phyloP scores from a whole-genome alignment of 257 asterid genomes.

The Anisodus tanguticus region DNA sequence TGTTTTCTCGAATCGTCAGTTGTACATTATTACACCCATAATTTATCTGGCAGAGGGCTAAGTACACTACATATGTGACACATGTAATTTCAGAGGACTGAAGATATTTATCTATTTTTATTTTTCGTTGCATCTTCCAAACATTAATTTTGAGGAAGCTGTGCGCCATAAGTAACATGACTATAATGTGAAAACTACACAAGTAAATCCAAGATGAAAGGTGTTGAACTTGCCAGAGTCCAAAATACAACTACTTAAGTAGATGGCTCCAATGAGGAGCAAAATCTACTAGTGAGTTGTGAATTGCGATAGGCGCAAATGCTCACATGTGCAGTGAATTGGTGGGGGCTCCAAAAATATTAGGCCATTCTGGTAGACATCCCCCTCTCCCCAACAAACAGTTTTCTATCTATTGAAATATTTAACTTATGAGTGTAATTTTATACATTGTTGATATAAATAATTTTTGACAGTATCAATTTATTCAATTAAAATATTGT shows the following conservation, averaged over 20 bases:
- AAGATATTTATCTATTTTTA: background rate
- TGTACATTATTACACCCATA: background rate
- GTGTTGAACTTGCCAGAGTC: background rate
- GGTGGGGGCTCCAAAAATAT: conserved; percentile 33
- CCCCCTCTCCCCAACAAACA: background rate
- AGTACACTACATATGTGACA: background rate
- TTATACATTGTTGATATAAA: too few species aligned
- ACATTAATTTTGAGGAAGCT: conserved; percentile 8
- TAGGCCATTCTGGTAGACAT: conserved; percentile 43
- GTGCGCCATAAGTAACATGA: conserved; percentile 13
- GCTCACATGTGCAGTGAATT: conserved; percentile 38
- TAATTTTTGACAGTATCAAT: too few species aligned
- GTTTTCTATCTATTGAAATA: background rate
- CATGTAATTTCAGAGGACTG: background rate
- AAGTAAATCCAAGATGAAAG: background rate
- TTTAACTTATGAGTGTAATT: background rate
- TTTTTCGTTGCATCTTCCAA: background rate
- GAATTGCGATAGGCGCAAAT: background rate
- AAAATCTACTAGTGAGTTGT: background rate
- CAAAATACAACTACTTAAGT: background rate
- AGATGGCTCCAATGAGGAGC: background rate
- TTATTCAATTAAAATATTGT: too few species aligned
- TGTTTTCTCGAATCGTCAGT: background rate
- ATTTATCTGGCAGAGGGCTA: background rate
- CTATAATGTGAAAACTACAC: conserved; percentile 5